Base-by-base conservation (phyloP, 441 rosid genomes). In the Melastoma candidum region DNA sequence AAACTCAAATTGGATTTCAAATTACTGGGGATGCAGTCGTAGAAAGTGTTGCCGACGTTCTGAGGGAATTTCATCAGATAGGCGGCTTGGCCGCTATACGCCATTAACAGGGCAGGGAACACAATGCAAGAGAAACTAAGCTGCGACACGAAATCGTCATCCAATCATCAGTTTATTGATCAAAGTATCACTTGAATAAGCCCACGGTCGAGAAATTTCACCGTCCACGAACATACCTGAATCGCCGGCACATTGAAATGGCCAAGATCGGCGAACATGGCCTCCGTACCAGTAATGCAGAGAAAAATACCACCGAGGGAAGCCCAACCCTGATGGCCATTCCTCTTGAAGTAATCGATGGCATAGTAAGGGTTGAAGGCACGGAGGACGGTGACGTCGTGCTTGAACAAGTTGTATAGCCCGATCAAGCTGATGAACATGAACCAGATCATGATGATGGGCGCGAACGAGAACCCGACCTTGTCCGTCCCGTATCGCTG, bases 201-300 rank as follows among this genome's bases (percentile, higher is more conserved):
- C 3, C 41, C 8, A 32, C 8, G 7, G 41, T 32, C 7, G 3
- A 29, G 3, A 29, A 29, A 29, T 1, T 29, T 29, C 7, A 29
- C 36, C 5, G 36, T 29, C 7, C 12, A 7, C 2, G 2, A n/a
- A 52, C 73, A 64, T 43, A 82, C 95, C 72, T 83, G 93, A 14
- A 82, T 65, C 11, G 96, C 85, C 46, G 55, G 75, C 22, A 84
- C 80, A 45, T 48, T 84, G 73, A 90, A 90, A 66, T 90, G 96
- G 41, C 92, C 95, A 5, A 90, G 69, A 71, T 90, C 95, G 60
- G 92, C 95, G 56, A 87, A 87, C 89, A 87, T 82, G 25, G 96
- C 97, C 60, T 90, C 97, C 2, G 95, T 12, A 74, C 90, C 90
- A 61, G 93, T 84, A 14, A 82, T 62, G 73, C 78, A 69, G 47